Conservation (phyloP, 305 asterid species). For the Ilex paraguariensis region DNA sequence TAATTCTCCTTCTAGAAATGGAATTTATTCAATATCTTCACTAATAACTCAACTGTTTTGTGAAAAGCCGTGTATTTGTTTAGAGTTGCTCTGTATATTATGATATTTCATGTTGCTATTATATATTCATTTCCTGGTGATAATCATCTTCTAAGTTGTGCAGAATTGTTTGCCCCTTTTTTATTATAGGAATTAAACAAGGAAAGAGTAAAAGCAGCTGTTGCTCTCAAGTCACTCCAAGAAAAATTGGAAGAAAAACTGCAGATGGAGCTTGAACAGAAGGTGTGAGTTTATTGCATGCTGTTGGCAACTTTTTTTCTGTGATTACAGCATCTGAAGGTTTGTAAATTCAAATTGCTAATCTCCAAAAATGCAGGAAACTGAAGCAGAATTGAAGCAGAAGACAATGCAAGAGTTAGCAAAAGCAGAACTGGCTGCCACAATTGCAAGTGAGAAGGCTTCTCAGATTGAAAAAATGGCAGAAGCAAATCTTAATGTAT, state of each 20-base stretch:
- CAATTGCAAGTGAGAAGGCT: slow-evolving; percentile 91
- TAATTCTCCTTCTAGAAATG: too few species aligned
- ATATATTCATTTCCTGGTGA: slow-evolving; percentile 8
- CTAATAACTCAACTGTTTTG: too few species aligned
- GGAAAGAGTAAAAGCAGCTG: slow-evolving; percentile 79
- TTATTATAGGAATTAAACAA: slow-evolving; percentile 65
- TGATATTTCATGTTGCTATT: slow-evolving; percentile 6
- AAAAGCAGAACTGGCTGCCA: slow-evolving; percentile 78
- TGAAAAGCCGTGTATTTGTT: too few species aligned
- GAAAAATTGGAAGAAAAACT: slow-evolving; percentile 65
- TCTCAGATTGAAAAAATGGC: slow-evolving; percentile 96
- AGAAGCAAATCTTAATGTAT: slow-evolving; percentile 89
- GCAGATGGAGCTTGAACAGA: slow-evolving; percentile 59
- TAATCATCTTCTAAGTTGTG: slow-evolving; percentile 12
- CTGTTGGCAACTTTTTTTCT: not conserved
- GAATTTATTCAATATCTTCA: too few species aligned
- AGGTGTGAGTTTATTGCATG: slow-evolving; percentile 39
- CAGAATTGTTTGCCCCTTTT: slow-evolving; percentile 12
- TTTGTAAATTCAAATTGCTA: slow-evolving; percentile 11
- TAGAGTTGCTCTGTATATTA: not conserved
- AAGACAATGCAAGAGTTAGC: slow-evolving; percentile 60
- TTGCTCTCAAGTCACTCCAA: slow-evolving; percentile 81
- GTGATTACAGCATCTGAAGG: not conserved
- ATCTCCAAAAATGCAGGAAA: slow-evolving; percentile 46
- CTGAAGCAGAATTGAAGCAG: slow-evolving; percentile 59